Conservation (phyloP, 2,329 filamentous ascomycete genomes). For the Aaosphaeria pasadenensis region DNA sequence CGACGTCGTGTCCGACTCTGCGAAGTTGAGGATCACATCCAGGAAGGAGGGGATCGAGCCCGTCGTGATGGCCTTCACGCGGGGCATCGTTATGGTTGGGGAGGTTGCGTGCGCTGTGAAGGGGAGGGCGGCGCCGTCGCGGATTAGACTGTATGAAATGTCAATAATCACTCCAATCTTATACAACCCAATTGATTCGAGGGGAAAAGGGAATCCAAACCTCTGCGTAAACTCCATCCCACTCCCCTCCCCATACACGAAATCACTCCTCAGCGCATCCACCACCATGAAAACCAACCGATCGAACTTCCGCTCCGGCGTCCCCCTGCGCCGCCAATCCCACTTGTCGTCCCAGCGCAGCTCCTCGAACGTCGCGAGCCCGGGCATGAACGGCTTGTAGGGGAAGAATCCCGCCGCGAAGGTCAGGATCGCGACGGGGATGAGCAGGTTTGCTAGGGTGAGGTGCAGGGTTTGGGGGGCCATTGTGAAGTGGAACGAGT, state of each 20-base stretch:
- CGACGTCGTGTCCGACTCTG: constrained; percentile 88
- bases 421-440: constrained; percentile 63
- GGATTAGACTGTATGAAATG: constrained; percentile 68
- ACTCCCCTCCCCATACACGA: constrained; percentile 78
- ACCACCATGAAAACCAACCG: constrained; percentile 96
- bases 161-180: not conserved
- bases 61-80: constrained; percentile 94
- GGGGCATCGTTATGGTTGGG: constrained; percentile 96
- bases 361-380: constrained; percentile 68
- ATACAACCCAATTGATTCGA: not conserved
- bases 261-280: constrained; percentile 85
- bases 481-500: too few relatives aligned
- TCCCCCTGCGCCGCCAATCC: constrained; percentile 16
- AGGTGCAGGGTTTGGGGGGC: constrained; percentile 43
- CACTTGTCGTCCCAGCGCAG: constrained; percentile 45
- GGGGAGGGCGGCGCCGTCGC: constrained; percentile 77
- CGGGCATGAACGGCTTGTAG: constrained; percentile 90
- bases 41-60: constrained; percentile 98
- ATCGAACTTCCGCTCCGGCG: constrained; percentile 72
- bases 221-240: constrained; percentile 86
- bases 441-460: constrained; percentile 69
- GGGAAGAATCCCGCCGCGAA: constrained; percentile 96
- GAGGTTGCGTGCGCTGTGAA: constrained; percentile 96
- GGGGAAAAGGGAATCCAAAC: constrained; percentile 45
- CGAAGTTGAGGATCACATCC: constrained; percentile 93